These are phyloP conservation scores for Paecilomyces sp. DNA, from an alignment of 2,329 filamentous ascomycete genomes.

Conservation along the genomic window DNA sequence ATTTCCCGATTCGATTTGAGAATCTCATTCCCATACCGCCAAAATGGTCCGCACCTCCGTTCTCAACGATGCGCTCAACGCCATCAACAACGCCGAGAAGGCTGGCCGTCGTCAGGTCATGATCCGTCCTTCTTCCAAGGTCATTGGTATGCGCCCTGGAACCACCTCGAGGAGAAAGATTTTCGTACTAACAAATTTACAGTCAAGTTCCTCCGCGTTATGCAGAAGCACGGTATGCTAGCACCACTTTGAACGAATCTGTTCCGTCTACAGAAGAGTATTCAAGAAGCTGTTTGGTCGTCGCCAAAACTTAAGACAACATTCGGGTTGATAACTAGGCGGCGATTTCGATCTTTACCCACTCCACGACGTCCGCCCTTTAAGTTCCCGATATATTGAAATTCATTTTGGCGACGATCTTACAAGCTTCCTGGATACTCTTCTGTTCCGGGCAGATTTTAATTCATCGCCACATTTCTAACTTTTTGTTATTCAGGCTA, in stretches of 20 bases:
- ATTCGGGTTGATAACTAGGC: constrained; percentile 99
- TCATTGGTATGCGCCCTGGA: constrained; percentile 55
- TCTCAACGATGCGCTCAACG: constrained; percentile 97
- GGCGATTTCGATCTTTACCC: constrained; percentile 64
- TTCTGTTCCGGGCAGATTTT: constrained; percentile 79
- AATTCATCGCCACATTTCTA: constrained; percentile 81
- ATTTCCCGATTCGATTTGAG: constrained; percentile 45
- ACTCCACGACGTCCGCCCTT: constrained; percentile 92
- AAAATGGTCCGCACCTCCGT: constrained; percentile 99
- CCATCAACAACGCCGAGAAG: constrained; percentile 99
- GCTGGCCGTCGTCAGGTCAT: constrained; percentile 98
- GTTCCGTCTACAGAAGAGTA: constrained; percentile 3
- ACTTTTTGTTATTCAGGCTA: constrained; percentile 62
- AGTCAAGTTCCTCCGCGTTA: constrained; percentile 95
- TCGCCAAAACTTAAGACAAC: constrained; percentile 12
- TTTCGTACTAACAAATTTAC: neutral
- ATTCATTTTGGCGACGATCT: constrained; percentile 64
- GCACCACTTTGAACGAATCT: neutral
- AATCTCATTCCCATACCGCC: constrained; percentile 48
- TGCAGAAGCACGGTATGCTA: constrained; percentile 97
- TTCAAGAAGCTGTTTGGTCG: neutral
- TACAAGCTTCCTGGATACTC: constrained; percentile 80
- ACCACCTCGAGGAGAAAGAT: neutral
- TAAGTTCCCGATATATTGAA: constrained; percentile 98
- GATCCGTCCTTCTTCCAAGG: constrained; percentile 97